A percentile compares a stretch with the other conserved stretches of the same genome.
phyloP scores from a whole-genome alignment of 2,329 filamentous ascomycete genomes.

The Stachybotrys echinatus region DNA sequence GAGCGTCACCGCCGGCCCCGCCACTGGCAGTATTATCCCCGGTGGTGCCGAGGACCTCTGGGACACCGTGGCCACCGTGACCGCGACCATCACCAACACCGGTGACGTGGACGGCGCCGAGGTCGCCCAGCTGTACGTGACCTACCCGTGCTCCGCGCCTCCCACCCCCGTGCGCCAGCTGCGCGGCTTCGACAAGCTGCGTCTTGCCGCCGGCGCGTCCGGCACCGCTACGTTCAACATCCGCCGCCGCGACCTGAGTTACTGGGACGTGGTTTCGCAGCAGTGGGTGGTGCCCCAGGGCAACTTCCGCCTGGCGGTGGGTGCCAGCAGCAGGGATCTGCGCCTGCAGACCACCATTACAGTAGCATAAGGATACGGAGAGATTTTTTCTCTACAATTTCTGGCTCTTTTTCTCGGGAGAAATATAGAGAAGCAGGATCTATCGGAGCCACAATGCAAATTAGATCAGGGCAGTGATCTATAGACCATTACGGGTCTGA shows the following conservation, averaged over 20 bases:
- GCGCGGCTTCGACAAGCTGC: conserved; percentile 57
- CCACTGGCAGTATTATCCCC: not conserved
- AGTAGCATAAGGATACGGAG: not conserved
- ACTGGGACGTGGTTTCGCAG: conserved; percentile 52
- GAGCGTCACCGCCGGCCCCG: not conserved
- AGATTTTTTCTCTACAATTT: not conserved
- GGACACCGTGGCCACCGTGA: conserved; percentile 8
- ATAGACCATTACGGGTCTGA: no score
- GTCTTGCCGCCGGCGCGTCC: conserved; percentile 49
- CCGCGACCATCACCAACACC: conserved; percentile 56
- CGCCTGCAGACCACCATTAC: not conserved
- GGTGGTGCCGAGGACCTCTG: not conserved
- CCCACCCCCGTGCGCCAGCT: conserved; percentile 47
- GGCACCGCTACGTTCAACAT: conserved; percentile 46
- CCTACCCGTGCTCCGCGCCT: conserved; percentile 32
- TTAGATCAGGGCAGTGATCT: no score
- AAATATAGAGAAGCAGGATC: no score
- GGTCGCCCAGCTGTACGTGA: conserved; percentile 48
- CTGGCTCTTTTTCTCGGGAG: no score
- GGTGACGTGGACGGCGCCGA: conserved; percentile 49
- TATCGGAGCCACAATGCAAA: no score
- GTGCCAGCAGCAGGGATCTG: not conserved
- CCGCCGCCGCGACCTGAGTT: conserved; percentile 57
- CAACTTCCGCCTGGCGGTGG: not conserved
- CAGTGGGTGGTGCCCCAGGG: not conserved